Base-by-base conservation (phyloP, 2,329 filamentous ascomycete species). In the Trichoderma sp. region DNA sequence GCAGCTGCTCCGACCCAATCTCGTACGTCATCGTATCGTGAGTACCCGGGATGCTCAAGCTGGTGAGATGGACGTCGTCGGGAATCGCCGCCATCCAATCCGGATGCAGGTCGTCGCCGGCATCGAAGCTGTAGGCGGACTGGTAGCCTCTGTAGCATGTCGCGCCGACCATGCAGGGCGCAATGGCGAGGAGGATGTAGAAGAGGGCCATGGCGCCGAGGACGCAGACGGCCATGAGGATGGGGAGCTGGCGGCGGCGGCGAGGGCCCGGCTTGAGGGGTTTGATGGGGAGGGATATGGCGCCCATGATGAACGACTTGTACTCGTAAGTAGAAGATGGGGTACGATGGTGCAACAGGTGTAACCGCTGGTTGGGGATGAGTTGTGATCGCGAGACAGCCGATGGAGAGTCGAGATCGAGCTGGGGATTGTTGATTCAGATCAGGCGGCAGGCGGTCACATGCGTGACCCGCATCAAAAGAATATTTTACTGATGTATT, bases 21-120 rank as follows among this genome's bases (percentile, higher is more conserved):
- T 78, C 76, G 73, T 83, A 85, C 20, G 86, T 87, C 82, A 87
- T 83, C 28, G 85, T 86, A 76, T 87, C 85, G 78, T 87, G 85
- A 2, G 85, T 87, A 34, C 86, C 86, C 0, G 85, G 86, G 71
- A 87, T 82, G 59, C 84, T 85, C 55, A 87, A 80, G 65, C 77
- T 81, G 36, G 84, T 80, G 39, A 87, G 77, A 59, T 77, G 79
- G 43, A 80, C 77, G 30, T 77, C 73, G 76, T 86, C 82, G 32
- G 83, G 82, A 12, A 86, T 75, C 7, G 65, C 64, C 23, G 77
- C 77, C 85, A 86, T 86, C 85, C 85, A 87, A 47, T 73, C 68
- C 36, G 81, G 76, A 55, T 78, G 73, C 39, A 77, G 76, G 34
- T 73, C 73, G 71, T 80, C 75, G 57, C 57, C 72, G 47, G 80